Evolutionary conservation across 306 rosid genomes (phyloP), one percentile per base, ranked within the genome.

Genomic region (Vicia faba): DNA sequence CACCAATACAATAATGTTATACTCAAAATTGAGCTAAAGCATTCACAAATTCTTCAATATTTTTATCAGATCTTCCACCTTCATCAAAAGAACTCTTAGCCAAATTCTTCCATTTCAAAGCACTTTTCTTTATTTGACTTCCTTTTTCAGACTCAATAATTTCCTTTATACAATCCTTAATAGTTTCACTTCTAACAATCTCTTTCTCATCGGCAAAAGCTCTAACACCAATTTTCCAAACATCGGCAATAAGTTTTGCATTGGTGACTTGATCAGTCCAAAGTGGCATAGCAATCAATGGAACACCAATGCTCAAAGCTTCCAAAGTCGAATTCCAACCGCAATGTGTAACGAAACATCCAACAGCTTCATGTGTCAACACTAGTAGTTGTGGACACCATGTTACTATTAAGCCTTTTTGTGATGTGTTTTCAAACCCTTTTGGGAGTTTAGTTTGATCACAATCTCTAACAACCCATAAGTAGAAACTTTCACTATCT

Each of bases 291-390:
- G 58, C 70, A 65, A 65, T 46, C 44, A 65, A 6, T 10, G 57
- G 58, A 65, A 65, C 31, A 4, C 70, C 70, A 0, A 65, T 29
- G 7, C 70, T 65, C 11, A 65, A 7, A 8, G 70, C 41, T 65
- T 65, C 70, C 16, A 65, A 46, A 5, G 70, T 65, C 13, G 70
- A 65, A 9, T 65, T 65, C 70, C 70, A 65, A 46, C 70, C 70
- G 18, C 70, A 64, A 41, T 64, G 70, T 3, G 70, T 64, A 6
- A 64, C 28, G 11, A 65, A 65, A 46, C 70, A 65, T 0, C 70
- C 70, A 0, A 65, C 16, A 29, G 44, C 28, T 35, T 65, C 58
- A 46, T 65, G 70, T 20, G 41, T 45, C 0, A 65, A 65, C 4
- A 65, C 70, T 28, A 14, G 18, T 5, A 65, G 12, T 46, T 65